Base-by-base conservation (phyloP, 2,329 filamentous ascomycete species). In the Paraphaeosphaeria sporulosa region DNA sequence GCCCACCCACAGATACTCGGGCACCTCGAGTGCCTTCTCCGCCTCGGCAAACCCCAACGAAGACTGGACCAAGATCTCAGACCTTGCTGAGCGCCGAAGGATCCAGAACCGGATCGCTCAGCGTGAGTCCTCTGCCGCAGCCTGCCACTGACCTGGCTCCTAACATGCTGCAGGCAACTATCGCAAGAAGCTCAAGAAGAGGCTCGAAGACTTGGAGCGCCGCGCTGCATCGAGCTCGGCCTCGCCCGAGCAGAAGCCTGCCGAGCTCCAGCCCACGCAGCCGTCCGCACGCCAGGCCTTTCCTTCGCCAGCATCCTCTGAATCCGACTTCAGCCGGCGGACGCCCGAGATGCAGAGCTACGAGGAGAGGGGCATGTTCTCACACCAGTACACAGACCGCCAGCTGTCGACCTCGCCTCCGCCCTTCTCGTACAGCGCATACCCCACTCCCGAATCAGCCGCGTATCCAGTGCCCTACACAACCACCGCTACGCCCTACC, bases 21-120 rank as follows among this genome's bases (percentile, higher is more conserved):
- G 89, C 76, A 96, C 92, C 63, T 97, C 93, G 83, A 97, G 93
- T 81, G 94, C 94, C 70, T 97, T 96, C 84, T 96, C 92, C 81
- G 91, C 90, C 72, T 96, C 93, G 65, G 94, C 94, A 71, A 96
- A 96, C 78, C 92, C 94, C 57, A 94, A 97, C 75, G 94, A 98
- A 82, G 94, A 98, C 83, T 98, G 94, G 94, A 97, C 94, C 76
- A 96, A 97, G 87, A 97, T 98, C 78, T 96, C 94, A 59, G 94
- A 98, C 79, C 89, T 98, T 61, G 94, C 94, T 54, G 94, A 98
- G 82, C 89, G 95, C 75, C 86, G 94, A 73, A 88, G 94, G 76
- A 97, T 97, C 82, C 94, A 98, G 82, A 98, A 98, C 83, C 89
- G 94, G 70, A 97, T 98, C 85, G 94, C 94, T 69, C 94, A 98